Conservation (phyloP, 371 early-diverging fungal species). For the Mortierella sp. region DNA sequence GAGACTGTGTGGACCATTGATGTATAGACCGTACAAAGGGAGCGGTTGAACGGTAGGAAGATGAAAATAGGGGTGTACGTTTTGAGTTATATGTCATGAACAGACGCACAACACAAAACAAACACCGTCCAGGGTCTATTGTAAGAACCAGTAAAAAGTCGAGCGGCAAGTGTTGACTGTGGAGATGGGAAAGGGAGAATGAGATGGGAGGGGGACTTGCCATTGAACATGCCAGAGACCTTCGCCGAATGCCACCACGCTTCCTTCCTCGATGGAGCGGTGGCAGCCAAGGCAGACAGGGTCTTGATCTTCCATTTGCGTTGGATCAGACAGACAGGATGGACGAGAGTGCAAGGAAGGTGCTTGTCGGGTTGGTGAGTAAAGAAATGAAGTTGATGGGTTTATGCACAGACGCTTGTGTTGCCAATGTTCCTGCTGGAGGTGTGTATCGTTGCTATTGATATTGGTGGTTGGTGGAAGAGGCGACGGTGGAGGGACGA, state of each 20-base stretch:
- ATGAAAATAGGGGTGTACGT: too few species aligned
- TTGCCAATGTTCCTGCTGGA: too few species aligned
- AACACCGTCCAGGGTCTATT: not conserved
- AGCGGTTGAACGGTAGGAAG: too few species aligned
- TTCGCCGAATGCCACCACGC: slow-evolving; percentile 84
- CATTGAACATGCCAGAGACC: slow-evolving; percentile 86
- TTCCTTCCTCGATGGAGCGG: slow-evolving; percentile 79
- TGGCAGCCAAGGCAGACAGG: slow-evolving; percentile 80
- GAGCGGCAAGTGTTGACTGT: not conserved
- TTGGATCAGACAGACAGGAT: not conserved
- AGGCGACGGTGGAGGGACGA: too few species aligned
- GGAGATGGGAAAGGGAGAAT: not conserved
- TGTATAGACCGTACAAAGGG: not conserved
- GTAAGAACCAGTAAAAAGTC: not conserved
- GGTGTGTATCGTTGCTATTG: too few species aligned
- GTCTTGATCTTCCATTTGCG: slow-evolving; percentile 53
- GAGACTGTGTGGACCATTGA: too few species aligned
- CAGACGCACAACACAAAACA: not conserved
- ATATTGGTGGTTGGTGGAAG: too few species aligned
- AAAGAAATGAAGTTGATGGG: too few species aligned
- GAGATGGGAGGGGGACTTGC: slow-evolving; percentile 51
- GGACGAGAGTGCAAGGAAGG: not conserved
- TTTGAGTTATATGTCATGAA: too few species aligned
- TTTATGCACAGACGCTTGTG: too few species aligned
- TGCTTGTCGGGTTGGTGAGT: too few species aligned